A percentile compares a stretch with the other conserved stretches of the same genome.
These are phyloP conservation scores for Encephalitozoon hellem DNA, from an alignment of 371 early-diverging fungal species.

Conservation along the genomic window DNA sequence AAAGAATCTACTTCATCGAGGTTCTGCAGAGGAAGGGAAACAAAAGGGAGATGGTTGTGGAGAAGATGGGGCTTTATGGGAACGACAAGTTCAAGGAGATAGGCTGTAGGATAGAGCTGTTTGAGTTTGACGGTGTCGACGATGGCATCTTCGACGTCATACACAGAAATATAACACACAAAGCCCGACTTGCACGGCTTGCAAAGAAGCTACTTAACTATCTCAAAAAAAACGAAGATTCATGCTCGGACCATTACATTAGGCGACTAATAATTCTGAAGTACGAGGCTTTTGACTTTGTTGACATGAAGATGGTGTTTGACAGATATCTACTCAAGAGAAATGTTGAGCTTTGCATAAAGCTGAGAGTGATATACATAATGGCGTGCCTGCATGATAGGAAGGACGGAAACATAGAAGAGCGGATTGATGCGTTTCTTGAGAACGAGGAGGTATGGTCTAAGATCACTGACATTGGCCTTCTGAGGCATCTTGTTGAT, in stretches of 20 bases:
- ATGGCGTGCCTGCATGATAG: neutral
- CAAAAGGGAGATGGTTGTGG: conserved; percentile 35
- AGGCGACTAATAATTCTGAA: conserved; percentile 17
- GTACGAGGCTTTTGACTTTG: conserved; percentile 26
- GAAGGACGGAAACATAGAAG: neutral
- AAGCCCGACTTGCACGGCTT: conserved; percentile 8
- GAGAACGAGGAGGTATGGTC: neutral
- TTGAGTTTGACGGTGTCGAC: conserved; percentile 46
- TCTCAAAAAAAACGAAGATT: conserved; percentile 12
- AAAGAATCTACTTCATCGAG: conserved; percentile 54
- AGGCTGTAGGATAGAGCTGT: conserved; percentile 46
- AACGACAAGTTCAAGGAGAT: conserved; percentile 39
- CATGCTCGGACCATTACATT: conserved; percentile 35
- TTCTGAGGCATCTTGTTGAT: neutral
- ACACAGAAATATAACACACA: conserved; percentile 34
- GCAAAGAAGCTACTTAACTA: conserved; percentile 19
- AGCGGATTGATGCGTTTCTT: neutral
- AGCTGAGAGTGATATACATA: conserved; percentile 27
- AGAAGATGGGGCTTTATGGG: conserved; percentile 32
- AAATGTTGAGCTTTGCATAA: neutral
- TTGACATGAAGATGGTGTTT: conserved; percentile 1
- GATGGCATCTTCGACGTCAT: conserved; percentile 49
- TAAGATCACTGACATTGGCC: neutral
- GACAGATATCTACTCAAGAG: neutral
- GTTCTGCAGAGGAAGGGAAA: conserved; percentile 45